A percentile compares a stretch with the other conserved stretches of the same genome.
Evolutionary conservation across 257 asterid genomes (phyloP).

Genomic region (Thymus quinquecostatus): DNA sequence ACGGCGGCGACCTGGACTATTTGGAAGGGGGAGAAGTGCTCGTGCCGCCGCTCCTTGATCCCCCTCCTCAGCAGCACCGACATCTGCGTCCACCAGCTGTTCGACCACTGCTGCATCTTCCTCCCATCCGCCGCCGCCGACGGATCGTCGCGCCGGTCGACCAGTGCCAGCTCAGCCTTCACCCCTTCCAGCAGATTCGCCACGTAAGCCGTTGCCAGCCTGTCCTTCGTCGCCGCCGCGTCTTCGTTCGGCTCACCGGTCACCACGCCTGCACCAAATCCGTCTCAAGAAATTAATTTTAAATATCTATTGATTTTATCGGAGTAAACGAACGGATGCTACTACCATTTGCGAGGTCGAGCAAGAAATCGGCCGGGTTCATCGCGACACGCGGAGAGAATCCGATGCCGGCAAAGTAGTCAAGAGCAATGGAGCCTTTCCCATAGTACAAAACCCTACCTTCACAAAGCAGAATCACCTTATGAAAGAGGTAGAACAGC

Average conservation of each 20-base stretch:
- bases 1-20: constrained; percentile 50
- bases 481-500: constrained; percentile 70
- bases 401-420: constrained; percentile 56
- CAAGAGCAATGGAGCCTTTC: constrained; percentile 50
- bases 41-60: constrained; percentile 64
- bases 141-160: constrained; percentile 1
- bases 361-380: constrained; percentile 85
- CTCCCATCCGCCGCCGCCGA: constrained; percentile 19
- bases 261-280: constrained; percentile 7
- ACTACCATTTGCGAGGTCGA: constrained; percentile 80
- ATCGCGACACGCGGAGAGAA: constrained; percentile 55
- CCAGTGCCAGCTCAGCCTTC: constrained; percentile 37
- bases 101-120: constrained; percentile 51
- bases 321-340: no score
- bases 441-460: constrained; percentile 71
- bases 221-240: constrained; percentile 44
- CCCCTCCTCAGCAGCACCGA: constrained; percentile 60
- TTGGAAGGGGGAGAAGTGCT: constrained; percentile 55
- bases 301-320: no score
- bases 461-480: constrained; percentile 64
- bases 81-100: constrained; percentile 73
- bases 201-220: constrained; percentile 43
- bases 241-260: constrained; percentile 44
- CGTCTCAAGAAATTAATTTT: no score
- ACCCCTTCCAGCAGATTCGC: constrained; percentile 37